phyloP scores from a whole-genome alignment of 331 rosid species.

The Rosa hybrid region DNA sequence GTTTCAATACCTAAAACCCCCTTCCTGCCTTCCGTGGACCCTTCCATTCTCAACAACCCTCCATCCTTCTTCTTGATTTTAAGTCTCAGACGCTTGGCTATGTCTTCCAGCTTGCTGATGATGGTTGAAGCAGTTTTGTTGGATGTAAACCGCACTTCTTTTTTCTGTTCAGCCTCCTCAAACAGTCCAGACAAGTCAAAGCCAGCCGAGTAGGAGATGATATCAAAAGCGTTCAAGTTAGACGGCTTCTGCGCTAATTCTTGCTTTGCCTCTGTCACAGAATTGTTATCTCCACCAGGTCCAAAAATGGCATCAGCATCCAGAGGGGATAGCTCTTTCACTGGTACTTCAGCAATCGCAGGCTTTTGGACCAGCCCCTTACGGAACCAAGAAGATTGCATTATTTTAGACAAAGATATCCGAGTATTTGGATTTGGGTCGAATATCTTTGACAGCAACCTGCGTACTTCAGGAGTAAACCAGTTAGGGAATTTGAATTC shows the following conservation, averaged over 20 bases:
- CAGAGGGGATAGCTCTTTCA: conserved; percentile 37
- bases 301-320: conserved; percentile 50
- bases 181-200: conserved; percentile 86
- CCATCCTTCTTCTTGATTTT: conserved; percentile 73
- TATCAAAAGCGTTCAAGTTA: conserved; percentile 80
- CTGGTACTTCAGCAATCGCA: conserved; percentile 18
- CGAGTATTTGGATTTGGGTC: conserved; percentile 78
- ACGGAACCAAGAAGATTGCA: conserved; percentile 70
- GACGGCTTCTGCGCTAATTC: conserved; percentile 45
- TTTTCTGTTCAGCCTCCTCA: conserved; percentile 52
- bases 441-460: conserved; percentile 62
- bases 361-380: conserved; percentile 53
- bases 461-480: conserved; percentile 72
- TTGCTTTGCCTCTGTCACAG: conserved; percentile 49
- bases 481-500: conserved; percentile 85
- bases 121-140: conserved; percentile 59
- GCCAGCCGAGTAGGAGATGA: conserved; percentile 82
- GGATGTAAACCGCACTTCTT: conserved; percentile 67
- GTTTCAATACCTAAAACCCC: conserved; percentile 71
- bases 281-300: conserved; percentile 34
- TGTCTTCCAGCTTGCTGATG: conserved; percentile 75
- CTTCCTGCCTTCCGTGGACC: conserved; percentile 69
- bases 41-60: conserved; percentile 75
- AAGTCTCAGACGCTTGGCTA: conserved; percentile 52
- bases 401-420: conserved; percentile 69